These are phyloP conservation scores for Mucor sp. DNA, from an alignment of 371 early-diverging fungal species.

Conservation along the genomic window DNA sequence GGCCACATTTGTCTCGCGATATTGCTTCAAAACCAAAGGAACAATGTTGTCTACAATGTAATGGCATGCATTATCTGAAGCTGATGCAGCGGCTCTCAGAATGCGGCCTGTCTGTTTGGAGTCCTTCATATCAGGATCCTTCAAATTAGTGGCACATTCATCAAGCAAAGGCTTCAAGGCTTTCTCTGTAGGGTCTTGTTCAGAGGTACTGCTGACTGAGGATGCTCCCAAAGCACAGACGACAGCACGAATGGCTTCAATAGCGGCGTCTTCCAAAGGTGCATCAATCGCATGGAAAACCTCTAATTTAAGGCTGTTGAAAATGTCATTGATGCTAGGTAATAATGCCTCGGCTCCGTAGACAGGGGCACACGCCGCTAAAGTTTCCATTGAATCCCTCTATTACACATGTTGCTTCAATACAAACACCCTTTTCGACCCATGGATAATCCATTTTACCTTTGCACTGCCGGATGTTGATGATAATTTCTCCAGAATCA, in stretches of 20 bases:
- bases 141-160: slow-evolving; percentile 69
- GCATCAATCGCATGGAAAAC: slow-evolving; percentile 71
- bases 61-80: slow-evolving; percentile 73
- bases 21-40: slow-evolving; percentile 59
- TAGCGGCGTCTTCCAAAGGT: slow-evolving; percentile 62
- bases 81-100: slow-evolving; percentile 64
- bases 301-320: slow-evolving; percentile 72
- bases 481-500: slow-evolving; percentile 87
- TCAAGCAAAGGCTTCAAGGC: slow-evolving; percentile 64
- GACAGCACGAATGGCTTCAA: slow-evolving; percentile 61
- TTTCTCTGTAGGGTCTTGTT: slow-evolving; percentile 56
- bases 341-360: slow-evolving; percentile 68
- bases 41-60: slow-evolving; percentile 55
- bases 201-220: slow-evolving; percentile 23
- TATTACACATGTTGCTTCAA: slow-evolving; percentile 23
- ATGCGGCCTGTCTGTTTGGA: slow-evolving; percentile 71
- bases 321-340: slow-evolving; percentile 66
- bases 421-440: background rate
- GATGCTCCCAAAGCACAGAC: slow-evolving; percentile 53
- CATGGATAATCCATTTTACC: slow-evolving; percentile 34
- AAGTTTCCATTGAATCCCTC: slow-evolving; percentile 86
- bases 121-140: slow-evolving; percentile 74
- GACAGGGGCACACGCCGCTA: slow-evolving; percentile 77
- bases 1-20: slow-evolving; percentile 54
- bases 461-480: slow-evolving; percentile 89